These are phyloP conservation scores for Penicillium sumatraense DNA, from an alignment of 2,329 filamentous ascomycete species.

Conservation along the genomic window DNA sequence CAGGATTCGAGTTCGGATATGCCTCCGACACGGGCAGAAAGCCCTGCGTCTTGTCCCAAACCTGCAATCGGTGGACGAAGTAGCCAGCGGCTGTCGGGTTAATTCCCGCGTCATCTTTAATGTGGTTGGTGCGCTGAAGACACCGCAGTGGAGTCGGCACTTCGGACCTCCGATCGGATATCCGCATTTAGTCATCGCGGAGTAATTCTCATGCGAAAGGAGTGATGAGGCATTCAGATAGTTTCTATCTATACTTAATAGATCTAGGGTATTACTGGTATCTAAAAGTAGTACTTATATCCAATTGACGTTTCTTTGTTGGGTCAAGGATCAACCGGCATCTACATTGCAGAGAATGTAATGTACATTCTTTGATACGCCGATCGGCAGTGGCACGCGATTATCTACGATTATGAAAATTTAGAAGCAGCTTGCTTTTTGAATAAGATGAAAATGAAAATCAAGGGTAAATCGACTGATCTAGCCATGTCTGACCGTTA, in stretches of 20 bases:
- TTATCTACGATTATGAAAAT: too few relatives aligned
- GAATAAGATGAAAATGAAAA: too few relatives aligned
- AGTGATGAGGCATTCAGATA: background rate
- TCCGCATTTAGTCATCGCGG: slow-evolving; percentile 17
- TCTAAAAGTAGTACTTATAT: too few relatives aligned
- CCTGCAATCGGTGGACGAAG: slow-evolving; percentile 10
- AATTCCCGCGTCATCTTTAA: slow-evolving; percentile 20
- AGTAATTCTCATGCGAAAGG: slow-evolving; percentile 4
- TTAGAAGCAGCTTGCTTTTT: too few relatives aligned
- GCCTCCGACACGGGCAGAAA: slow-evolving; percentile 19
- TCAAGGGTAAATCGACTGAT: background rate
- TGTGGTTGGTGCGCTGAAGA: slow-evolving; percentile 13
- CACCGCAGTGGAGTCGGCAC: slow-evolving; percentile 15
- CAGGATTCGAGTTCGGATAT: slow-evolving; percentile 19
- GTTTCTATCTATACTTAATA: background rate
- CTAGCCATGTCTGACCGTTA: background rate
- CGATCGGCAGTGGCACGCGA: too few relatives aligned
- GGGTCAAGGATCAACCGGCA: too few relatives aligned
- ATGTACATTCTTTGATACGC: too few relatives aligned
- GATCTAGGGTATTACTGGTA: background rate
- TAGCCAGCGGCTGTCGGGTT: slow-evolving; percentile 13
- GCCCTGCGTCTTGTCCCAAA: slow-evolving; percentile 16
- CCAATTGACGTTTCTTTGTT: too few relatives aligned
- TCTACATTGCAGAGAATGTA: too few relatives aligned
- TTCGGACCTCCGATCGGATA: slow-evolving; percentile 29